Evolutionary conservation across 2,329 filamentous ascomycete genomes (phyloP), one percentile per base, ranked within the genome.

Genomic region (Monilinia vaccinii-corymbosi): DNA sequence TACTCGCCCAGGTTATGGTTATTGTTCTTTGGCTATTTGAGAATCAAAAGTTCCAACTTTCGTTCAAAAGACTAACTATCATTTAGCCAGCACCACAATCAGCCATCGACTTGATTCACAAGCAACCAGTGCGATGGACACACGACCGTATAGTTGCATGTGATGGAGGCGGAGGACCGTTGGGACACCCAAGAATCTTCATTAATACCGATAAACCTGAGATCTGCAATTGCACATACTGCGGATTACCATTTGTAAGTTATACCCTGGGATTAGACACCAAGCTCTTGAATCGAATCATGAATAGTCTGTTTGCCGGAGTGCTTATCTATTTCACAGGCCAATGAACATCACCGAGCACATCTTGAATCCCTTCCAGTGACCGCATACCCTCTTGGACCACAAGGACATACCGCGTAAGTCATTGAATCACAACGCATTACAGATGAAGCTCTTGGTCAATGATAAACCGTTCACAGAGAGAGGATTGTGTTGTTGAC

Each of bases 181-280:
- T 89, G 59, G 94, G 94, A 47, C 94, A 99, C 75, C 94, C 94
- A 53, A 84, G 84, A 71, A 88, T 99, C 76, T 99, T 91, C 75
- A 99, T 99, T 83, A 99, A 99, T 77, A 87, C 89, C 67, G 94
- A 99, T 77, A 97, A 97, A 81, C 89, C 94, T 47, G 86, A 97
- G 79, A 96, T 99, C 70, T 84, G 84, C 75, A 79, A 80, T 73
- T 99, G 94, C 80, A 87, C 82, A 71, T 99, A 99, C 79, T 99
- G 94, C 73, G 94, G 94, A 57, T 74, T 94, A 67, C 94, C 94
- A 69, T 99, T 86, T 73, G 94, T 97, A 82, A 58, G 42, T 38
- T 23, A 16, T 48, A 48, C 45, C 38, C 28, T 28, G 13, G 28
- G 21, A 21, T 32, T 31, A 21, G n/a, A 18, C 25, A 28, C 28